Percentiles rank a stretch among this genome's conserved stretches.
Evolutionary conservation across 257 asterid species (phyloP).

Genomic region (Rauvolfia tetraphylla): DNA sequence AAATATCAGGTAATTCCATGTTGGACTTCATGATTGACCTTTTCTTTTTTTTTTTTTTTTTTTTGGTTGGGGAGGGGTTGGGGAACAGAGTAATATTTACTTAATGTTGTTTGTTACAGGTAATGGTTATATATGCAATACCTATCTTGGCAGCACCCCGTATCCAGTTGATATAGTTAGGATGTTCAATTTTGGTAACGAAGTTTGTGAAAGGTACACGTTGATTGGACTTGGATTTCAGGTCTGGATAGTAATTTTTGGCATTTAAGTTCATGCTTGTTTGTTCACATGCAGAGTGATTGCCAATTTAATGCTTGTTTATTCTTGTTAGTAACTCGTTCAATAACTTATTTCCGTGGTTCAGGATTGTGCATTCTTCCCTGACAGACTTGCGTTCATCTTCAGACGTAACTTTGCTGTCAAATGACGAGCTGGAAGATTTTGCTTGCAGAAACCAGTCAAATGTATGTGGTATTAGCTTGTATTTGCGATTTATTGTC

Average conservation of each 20-base stretch:
- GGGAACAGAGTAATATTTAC: not conserved
- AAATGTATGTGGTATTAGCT: conserved; percentile 33
- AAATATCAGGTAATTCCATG: no score
- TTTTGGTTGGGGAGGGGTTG: not conserved
- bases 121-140: conserved; percentile 83
- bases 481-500: conserved; percentile 10
- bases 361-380: conserved; percentile 72
- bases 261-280: not conserved
- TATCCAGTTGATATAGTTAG: conserved; percentile 60
- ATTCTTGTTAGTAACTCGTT: not conserved
- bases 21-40: no score
- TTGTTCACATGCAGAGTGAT: not conserved
- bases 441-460: conserved; percentile 23
- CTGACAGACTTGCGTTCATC: conserved; percentile 46
- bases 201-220: conserved; percentile 68
- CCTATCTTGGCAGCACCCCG: conserved; percentile 54
- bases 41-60: no score
- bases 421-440: conserved; percentile 41
- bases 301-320: not conserved
- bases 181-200: conserved; percentile 83
- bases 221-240: not conserved
- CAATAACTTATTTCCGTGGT: conserved; percentile 18
- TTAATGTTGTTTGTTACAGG: conserved; percentile 37
- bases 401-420: conserved; percentile 26
- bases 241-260: not conserved